A percentile compares a stretch with the other conserved stretches of the same genome.
Conservation (phyloP, 2,329 filamentous ascomycete genomes). For the Cryphonectria radicalis region DNA sequence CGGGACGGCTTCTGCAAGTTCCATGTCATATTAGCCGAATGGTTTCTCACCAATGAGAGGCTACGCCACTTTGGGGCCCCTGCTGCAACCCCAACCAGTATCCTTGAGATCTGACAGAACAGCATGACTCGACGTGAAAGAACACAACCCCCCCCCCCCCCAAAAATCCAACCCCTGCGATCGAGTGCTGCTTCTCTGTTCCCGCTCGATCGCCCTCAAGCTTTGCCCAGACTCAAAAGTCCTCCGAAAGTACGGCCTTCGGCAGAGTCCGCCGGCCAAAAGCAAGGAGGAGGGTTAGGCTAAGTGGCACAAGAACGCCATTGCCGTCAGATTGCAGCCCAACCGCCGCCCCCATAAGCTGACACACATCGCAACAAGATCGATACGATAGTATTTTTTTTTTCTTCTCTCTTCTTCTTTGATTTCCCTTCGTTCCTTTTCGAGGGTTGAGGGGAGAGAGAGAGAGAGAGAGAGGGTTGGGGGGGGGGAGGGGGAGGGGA, state of each 20-base stretch:
- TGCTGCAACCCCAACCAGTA: conserved; percentile 24
- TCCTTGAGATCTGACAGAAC: conserved; percentile 20
- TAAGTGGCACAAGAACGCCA: conserved; percentile 14
- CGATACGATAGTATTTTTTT: not conserved
- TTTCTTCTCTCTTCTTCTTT: too few species aligned
- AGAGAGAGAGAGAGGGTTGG: too few species aligned
- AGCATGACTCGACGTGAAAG: conserved; percentile 23
- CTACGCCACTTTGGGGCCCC: conserved; percentile 16
- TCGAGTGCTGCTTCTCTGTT: not conserved
- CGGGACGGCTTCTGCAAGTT: conserved; percentile 63
- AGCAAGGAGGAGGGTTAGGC: conserved; percentile 7
- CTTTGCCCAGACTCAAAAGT: conserved; percentile 8
- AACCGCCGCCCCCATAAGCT: conserved; percentile 10
- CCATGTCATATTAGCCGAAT: conserved; percentile 41
- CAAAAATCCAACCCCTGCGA: not conserved
- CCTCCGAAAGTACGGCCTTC: conserved; percentile 1
- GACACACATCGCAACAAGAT: not conserved
- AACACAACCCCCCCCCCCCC: too few species aligned
- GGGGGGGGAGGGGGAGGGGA: too few species aligned
- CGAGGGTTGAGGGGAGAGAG: not conserved
- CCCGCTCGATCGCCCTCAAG: not conserved
- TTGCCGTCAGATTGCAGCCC: not conserved
- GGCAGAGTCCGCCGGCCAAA: conserved; percentile 10
- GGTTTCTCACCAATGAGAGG: conserved; percentile 34
- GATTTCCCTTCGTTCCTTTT: not conserved